Conservation (phyloP, 495 filamentous ascomycete genomes). For the Penicillium parvum region DNA sequence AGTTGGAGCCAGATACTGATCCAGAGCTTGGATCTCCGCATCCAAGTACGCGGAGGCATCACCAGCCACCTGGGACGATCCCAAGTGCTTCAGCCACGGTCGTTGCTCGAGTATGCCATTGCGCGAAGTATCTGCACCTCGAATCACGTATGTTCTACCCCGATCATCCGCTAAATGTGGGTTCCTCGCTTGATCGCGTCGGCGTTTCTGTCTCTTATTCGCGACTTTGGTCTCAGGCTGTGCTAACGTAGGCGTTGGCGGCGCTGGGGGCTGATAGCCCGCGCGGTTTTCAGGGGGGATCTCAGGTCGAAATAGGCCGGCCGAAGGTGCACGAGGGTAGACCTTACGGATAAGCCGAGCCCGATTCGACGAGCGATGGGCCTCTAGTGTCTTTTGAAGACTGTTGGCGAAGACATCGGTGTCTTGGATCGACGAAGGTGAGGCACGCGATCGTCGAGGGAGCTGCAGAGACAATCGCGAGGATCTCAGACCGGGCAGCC, state of each 20-base stretch:
- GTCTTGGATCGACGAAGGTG: constrained; percentile 10
- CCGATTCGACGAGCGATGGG: constrained; percentile 48
- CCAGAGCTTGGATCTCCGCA: constrained; percentile 45
- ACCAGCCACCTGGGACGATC: not conserved
- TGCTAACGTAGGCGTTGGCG: not conserved
- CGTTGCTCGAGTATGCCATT: constrained; percentile 10
- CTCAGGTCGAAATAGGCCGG: constrained; percentile 21
- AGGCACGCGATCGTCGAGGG: constrained; percentile 13
- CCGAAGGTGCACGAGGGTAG: constrained; percentile 5
- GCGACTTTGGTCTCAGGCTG: constrained; percentile 3
- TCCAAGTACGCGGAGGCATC: constrained; percentile 29
- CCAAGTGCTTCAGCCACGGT: constrained; percentile 32
- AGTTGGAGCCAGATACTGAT: constrained; percentile 38
- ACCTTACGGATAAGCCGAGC: constrained; percentile 39
- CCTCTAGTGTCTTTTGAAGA: constrained; percentile 46
- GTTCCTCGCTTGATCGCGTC: constrained; percentile 2
- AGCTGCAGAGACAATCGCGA: constrained; percentile 12
- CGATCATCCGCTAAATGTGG: not conserved
- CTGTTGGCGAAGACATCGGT: constrained; percentile 31
- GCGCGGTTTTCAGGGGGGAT: constrained; percentile 20
- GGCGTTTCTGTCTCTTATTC: constrained; percentile 3
- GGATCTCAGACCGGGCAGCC: constrained; percentile 14
- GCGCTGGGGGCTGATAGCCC: constrained; percentile 13
- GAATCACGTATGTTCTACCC: constrained; percentile 10
- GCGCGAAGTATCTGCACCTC: constrained; percentile 5